phyloP scores from a whole-genome alignment of 495 filamentous ascomycete genomes.

The Penicillium cosmopolitanum region DNA sequence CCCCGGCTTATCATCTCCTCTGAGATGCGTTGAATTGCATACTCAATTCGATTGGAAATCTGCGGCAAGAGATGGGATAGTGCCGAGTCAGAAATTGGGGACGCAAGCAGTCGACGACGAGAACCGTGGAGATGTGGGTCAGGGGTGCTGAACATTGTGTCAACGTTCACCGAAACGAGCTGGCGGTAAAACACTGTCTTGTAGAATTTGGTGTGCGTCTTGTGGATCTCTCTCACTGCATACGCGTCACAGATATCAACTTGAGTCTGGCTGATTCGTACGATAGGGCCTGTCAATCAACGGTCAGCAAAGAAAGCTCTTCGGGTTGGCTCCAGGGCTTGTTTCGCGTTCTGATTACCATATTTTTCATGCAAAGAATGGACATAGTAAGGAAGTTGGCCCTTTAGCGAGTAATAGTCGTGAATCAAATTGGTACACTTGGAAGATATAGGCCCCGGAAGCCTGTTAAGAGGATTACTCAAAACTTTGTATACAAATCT shows the following conservation, averaged over 20 bases:
- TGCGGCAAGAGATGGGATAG: slow-evolving; percentile 31
- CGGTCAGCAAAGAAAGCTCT: not conserved
- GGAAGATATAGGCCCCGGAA: slow-evolving; percentile 33
- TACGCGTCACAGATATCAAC: slow-evolving; percentile 43
- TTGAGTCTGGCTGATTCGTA: slow-evolving; percentile 41
- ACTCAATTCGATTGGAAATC: slow-evolving; percentile 29
- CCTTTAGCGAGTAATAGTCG: slow-evolving; percentile 37
- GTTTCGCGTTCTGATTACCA: slow-evolving; percentile 23
- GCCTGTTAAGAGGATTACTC: slow-evolving; percentile 19
- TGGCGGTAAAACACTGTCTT: slow-evolving; percentile 34
- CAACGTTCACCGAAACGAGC: slow-evolving; percentile 13
- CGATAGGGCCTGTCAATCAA: slow-evolving; percentile 38
- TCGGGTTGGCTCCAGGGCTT: not conserved
- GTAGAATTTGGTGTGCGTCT: slow-evolving; percentile 11
- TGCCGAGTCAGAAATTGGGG: slow-evolving; percentile 44
- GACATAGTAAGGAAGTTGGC: slow-evolving; percentile 37
- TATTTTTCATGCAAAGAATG: slow-evolving; percentile 49
- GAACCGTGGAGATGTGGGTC: slow-evolving; percentile 35
- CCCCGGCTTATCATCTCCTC: slow-evolving; percentile 37
- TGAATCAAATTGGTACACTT: slow-evolving; percentile 39
- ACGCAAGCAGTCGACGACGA: slow-evolving; percentile 39
- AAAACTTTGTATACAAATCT: slow-evolving; percentile 12
- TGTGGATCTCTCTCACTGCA: slow-evolving; percentile 40
- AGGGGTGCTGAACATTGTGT: slow-evolving; percentile 38
- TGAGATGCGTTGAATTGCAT: slow-evolving; percentile 38